A percentile compares a stretch with the other conserved stretches of the same genome.
These are phyloP conservation scores for Lasiodiplodia gonubiensis DNA, from an alignment of 2,329 filamentous ascomycete species.

Conservation along the genomic window DNA sequence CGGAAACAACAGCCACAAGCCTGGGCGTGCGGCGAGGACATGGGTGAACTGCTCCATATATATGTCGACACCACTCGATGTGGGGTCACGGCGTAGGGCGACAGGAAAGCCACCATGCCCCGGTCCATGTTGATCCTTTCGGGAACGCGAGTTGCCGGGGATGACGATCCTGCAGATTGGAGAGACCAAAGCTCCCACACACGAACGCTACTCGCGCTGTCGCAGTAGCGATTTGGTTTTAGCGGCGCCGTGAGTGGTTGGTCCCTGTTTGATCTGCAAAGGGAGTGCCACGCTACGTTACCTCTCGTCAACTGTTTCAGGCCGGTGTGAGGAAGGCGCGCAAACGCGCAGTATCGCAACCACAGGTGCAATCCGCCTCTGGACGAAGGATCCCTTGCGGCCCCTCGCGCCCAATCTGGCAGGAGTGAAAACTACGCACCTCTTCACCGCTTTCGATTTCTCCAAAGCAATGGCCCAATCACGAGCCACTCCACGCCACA, in stretches of 20 bases:
- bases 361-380: neutral
- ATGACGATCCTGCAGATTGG: neutral
- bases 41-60: neutral
- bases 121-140: neutral
- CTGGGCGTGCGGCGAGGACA: neutral
- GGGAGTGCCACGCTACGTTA: neutral
- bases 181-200: neutral
- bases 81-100: conserved; percentile 6
- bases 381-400: neutral
- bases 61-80: neutral
- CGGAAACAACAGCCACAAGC: neutral
- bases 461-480: neutral
- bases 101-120: neutral
- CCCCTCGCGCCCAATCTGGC: neutral
- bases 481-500: neutral
- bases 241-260: neutral
- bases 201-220: neutral
- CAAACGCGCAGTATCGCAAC: neutral
- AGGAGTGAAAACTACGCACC: neutral
- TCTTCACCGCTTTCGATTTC: neutral
- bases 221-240: conserved; percentile 1
- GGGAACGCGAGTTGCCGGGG: conserved; percentile 12
- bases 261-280: conserved; percentile 5
- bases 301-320: neutral
- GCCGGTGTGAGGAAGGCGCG: neutral